Evolutionary conservation across 73 alveolate genomes (phyloP), one percentile per base, ranked within the genome.

Genomic region (Uronychia binucleata): DNA sequence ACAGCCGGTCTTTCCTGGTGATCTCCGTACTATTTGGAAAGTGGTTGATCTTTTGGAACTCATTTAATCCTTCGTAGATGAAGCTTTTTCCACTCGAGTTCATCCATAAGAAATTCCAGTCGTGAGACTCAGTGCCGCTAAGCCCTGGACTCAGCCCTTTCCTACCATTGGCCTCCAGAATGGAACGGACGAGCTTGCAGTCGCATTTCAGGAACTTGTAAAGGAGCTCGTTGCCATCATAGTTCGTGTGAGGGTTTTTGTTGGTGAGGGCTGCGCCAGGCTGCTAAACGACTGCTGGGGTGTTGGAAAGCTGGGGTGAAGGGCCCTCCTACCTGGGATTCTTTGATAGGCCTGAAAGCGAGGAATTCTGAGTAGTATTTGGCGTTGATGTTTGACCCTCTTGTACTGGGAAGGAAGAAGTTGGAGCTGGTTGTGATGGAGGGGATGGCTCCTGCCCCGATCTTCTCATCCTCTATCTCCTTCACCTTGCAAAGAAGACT

Each of bases 1-100:
- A 88, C 93, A 94, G 81, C 81, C 94, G 74, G 81, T 94, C 98
- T 89, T 94, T 94, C 75, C 97, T 94, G 28, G 97, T 94, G 35
- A 94, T 85, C 81, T 94, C 97, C 81, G 83, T 87, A 80, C 90
- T 81, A 79, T 80, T 82, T 13, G 98, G 98, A 84, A 94, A 94
- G 67, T 94, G 98, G 76, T 92, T 92, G 58, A 94, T 78, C 31
- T 86, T 92, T 77, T 94, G 92, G 83, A 57, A 89, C 58, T 94
- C 98, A 34, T 83, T 91, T 31, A 94, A 80, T 79, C 96, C 96
- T 25, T 92, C 96, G 58, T 88, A 94, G 30, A 92, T 78, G 77
- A 83, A 89, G 34, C 74, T 76, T 57, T 83, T 88, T 59, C 88
- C 82, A 14, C 81, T 77, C 14, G 84, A 34, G 8, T 84, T 59